phyloP scores from a whole-genome alignment of 2,329 filamentous ascomycete genomes.

The Stemphylium lycopersici region DNA sequence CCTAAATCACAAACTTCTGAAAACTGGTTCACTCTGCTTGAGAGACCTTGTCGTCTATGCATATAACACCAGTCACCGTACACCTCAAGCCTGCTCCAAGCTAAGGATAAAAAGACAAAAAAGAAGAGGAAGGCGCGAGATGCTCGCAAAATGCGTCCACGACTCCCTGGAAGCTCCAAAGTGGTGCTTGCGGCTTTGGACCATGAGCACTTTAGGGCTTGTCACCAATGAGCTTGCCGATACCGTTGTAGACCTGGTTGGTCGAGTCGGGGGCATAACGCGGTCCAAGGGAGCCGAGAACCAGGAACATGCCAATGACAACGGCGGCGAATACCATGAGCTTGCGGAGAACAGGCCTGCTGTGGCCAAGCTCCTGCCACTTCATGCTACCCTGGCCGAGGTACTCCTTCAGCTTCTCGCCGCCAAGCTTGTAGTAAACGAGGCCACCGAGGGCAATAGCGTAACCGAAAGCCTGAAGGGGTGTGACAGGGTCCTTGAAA shows the following conservation, averaged over 20 bases:
- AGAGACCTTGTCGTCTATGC: conserved; percentile 43
- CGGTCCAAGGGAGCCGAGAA: conserved; percentile 63
- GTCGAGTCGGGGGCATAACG: conserved; percentile 46
- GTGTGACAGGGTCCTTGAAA: conserved; percentile 76
- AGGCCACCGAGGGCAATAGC: conserved; percentile 78
- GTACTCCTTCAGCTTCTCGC: conserved; percentile 83
- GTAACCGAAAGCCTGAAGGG: conserved; percentile 83
- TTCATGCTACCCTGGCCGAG: conserved; percentile 72
- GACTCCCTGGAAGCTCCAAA: background rate
- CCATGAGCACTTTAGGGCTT: conserved; percentile 23
- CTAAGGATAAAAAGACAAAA: conserved; percentile 36
- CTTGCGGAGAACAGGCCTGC: conserved; percentile 79
- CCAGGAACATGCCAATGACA: conserved; percentile 69
- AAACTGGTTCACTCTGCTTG: conserved; percentile 25
- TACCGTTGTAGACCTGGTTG: conserved; percentile 41
- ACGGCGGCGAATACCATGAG: conserved; percentile 70
- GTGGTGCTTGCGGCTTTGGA: background rate
- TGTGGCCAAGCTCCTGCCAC: conserved; percentile 85
- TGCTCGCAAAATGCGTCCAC: background rate
- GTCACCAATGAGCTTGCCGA: conserved; percentile 45
- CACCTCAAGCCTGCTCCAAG: conserved; percentile 32
- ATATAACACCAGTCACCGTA: conserved; percentile 34
- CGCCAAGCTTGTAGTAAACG: conserved; percentile 85
- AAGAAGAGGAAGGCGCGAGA: conserved; percentile 24
- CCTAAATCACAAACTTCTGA: conserved; percentile 16